Conservation (phyloP, 495 filamentous ascomycete genomes). For the Bombardia bombarda region DNA sequence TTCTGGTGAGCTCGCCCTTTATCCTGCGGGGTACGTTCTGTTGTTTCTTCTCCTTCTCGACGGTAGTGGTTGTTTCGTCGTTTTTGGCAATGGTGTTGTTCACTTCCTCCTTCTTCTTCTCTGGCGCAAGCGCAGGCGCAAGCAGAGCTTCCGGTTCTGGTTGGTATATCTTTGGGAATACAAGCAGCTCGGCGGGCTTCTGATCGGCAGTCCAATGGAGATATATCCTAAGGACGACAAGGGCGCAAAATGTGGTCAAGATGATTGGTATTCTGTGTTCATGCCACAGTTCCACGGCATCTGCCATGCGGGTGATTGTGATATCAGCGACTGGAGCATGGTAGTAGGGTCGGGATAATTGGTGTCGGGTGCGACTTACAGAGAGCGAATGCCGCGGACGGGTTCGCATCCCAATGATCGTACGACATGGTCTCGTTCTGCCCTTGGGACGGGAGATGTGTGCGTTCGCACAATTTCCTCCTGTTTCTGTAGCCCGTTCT, state of each 20-base stretch:
- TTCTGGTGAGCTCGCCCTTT: conserved; percentile 36
- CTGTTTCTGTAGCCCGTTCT: background rate
- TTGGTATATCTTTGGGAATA: conserved; percentile 20
- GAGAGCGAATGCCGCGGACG: conserved; percentile 1
- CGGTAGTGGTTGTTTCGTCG: background rate
- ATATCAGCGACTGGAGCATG: background rate
- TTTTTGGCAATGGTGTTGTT: conserved; percentile 1
- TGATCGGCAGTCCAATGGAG: conserved; percentile 26
- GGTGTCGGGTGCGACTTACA: conserved; percentile 2
- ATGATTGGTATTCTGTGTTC: conserved; percentile 44
- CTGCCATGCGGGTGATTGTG: conserved; percentile 23
- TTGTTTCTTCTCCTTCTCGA: conserved; percentile 7
- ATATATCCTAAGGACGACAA: conserved; percentile 32
- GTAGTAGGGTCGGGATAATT: background rate
- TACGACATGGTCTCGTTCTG: conserved; percentile 3
- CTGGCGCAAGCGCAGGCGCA: background rate
- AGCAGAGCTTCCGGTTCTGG: conserved; percentile 5
- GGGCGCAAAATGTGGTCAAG: conserved; percentile 27
- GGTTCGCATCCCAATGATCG: background rate
- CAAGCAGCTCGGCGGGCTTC: conserved; percentile 12
- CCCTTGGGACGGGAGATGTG: background rate
- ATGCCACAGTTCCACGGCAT: conserved; percentile 48
- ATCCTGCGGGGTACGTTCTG: conserved; percentile 37
- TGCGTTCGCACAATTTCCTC: background rate
- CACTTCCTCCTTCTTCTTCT: conserved; percentile 3